Evolutionary conservation across 73 alveolate genomes (phyloP), one percentile per base, ranked within the genome.

Genomic region (Paramecium pentaurelia): DNA sequence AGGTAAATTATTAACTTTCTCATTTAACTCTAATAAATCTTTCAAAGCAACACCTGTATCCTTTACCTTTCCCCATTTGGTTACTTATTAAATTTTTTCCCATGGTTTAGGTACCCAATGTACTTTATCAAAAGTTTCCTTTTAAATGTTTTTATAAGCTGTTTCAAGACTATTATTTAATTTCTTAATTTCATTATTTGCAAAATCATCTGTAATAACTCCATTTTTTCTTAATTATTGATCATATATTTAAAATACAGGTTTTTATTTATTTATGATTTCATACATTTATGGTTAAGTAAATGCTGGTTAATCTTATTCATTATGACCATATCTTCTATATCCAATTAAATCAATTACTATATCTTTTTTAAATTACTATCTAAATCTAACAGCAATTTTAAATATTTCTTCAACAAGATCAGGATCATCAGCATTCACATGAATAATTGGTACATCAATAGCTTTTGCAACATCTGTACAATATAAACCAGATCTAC

Each of bases 271-370:
- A 25, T 92, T 93, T 10, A 97, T 92, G 59, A 58, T 70, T 77
- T 95, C 92, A 80, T 97, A 97, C 99, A 97, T 97, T 51, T 88
- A 80, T 7, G 99, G 99, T 68, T 97, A 92, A 77, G 98, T 95
- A 95, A 96, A 95, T 68, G 92, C 92, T 1, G 99, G 99, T 88
- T 97, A 97, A 86, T 98, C 99, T 14, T 96, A 96, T 92, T 98
- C 99, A 93, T 98, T 98, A 94, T 98, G 99, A 27, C 99, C 99
- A 77, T 77, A 87, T 87, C 96, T 96, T 86, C 99, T 96, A 93
- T 97, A 98, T 45, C 99, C 99, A 77, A 98, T 93, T 86, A 96
- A 80, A 92, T 98, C 99, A 49, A 98, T 94, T 5, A 94, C 89
- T 8, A 93, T 96, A 45, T 88, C 95, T 45, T 87, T 84, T 18